Base-by-base conservation (phyloP, 2,329 filamentous ascomycete genomes). In the Xylariaceae sp. region DNA sequence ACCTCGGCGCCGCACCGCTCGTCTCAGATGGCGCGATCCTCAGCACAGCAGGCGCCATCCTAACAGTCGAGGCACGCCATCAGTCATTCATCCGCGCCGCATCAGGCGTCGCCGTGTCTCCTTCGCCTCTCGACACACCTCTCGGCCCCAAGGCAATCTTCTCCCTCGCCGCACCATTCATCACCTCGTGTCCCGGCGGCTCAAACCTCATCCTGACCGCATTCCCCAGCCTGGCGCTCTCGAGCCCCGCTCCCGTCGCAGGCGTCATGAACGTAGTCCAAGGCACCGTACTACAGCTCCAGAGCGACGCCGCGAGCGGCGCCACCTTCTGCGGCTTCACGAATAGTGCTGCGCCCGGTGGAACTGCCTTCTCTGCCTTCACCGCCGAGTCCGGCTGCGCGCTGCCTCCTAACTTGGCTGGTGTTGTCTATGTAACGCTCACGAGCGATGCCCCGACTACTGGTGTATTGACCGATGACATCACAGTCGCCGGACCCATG, bases 21-120 rank as follows among this genome's bases (percentile, higher is more conserved):
- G 70, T 90, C 56, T 76, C 79, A 42, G 76, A 78, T 50, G 73
- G 77, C 45, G 75, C 74, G 45, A 80, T 89, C 56, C 81, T 91
- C 46, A 75, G 78, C 54, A 81, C 83, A 17, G 87, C 88, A 2
- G 87, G 78, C 10, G 82, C 82, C 46, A 90, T 91, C 67, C 78
- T 89, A 42, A 88, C 86, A 19, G 79, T 89, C 54, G 88, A 91
- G 72, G 78, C 86, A 28, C 80, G 88, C 53, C 88, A 91, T 72
- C 85, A 89, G 71, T 85, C 84, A 55, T 84, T 88, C 69, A 82
- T 90, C 70, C 84, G 87, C 58, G 72, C 77, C 52, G 82, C 81
- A 38, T 74, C 77, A 17, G 76, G 79, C 53, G 73, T 76, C 49
- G 72, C 80, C 51, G 81, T 86, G 48, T 79, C 88, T 4, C 84